phyloP scores from a whole-genome alignment of 2,329 filamentous ascomycete genomes.

The Aspergillus luchuensis region DNA sequence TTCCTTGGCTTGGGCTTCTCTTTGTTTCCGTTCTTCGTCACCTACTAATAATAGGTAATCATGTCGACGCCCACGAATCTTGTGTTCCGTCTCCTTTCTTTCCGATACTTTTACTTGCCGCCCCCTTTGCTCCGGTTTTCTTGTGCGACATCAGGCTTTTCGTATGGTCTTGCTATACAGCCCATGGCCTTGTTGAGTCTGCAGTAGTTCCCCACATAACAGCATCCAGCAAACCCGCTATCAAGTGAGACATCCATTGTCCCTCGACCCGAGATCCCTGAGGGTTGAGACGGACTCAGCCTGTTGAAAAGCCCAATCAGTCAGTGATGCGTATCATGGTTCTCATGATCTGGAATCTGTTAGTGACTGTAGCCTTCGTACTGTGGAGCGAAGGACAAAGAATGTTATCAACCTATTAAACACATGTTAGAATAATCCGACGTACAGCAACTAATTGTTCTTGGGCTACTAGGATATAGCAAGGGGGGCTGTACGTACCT shows the following conservation, averaged over 20 bases:
- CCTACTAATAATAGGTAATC: slow-evolving; percentile 3
- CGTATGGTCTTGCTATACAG: background rate
- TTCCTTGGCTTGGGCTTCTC: background rate
- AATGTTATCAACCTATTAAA: too few relatives aligned
- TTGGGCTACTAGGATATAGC: too few relatives aligned
- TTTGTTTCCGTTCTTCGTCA: background rate
- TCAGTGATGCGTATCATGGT: too few relatives aligned
- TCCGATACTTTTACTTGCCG: background rate
- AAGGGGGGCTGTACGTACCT: too few relatives aligned
- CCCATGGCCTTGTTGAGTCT: background rate
- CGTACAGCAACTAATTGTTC: too few relatives aligned
- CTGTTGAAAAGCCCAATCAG: background rate
- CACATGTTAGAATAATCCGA: too few relatives aligned
- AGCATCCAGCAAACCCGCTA: background rate
- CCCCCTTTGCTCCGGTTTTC: background rate
- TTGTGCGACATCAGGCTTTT: slow-evolving; percentile 2
- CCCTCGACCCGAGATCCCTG: background rate
- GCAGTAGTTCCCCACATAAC: background rate
- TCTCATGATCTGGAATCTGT: too few relatives aligned
- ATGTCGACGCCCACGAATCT: background rate
- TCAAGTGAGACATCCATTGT: background rate
- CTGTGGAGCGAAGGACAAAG: too few relatives aligned
- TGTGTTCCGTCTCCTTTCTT: background rate
- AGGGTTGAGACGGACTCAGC: background rate
- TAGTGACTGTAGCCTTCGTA: too few relatives aligned